Evolutionary conservation across 768 basidiomycete species (phyloP).

Genomic region (Dentipellis fragilis): DNA sequence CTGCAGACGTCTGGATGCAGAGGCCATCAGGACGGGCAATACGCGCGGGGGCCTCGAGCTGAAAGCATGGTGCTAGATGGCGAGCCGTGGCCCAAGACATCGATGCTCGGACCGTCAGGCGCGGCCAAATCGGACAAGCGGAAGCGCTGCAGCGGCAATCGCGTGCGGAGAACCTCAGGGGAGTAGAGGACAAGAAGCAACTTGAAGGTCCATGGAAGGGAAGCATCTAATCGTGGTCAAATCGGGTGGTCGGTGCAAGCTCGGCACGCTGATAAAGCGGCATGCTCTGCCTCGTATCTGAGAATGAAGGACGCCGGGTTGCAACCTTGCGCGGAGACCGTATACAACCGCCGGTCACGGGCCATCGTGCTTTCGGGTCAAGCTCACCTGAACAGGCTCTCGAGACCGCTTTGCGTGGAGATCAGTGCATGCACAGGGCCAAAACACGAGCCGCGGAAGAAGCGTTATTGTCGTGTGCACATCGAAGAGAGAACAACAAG

Average conservation of each 20-base stretch:
- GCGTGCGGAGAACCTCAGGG: background rate
- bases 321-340: too few relatives aligned
- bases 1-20: too few relatives aligned
- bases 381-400: too few relatives aligned
- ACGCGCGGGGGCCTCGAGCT: too few relatives aligned
- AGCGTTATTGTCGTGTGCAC: background rate
- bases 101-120: background rate
- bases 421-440: background rate
- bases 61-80: too few relatives aligned
- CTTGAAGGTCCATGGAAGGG: background rate
- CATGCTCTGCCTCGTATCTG: background rate
- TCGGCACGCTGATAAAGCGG: background rate
- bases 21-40: too few relatives aligned
- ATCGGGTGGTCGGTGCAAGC: background rate
- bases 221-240: background rate
- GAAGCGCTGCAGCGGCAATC: background rate
- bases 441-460: background rate
- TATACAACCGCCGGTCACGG: too few relatives aligned
- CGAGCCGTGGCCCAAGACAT: background rate
- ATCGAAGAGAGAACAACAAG: constrained; percentile 1
- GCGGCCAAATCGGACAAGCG: background rate
- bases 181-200: background rate
- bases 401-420: background rate
- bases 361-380: too few relatives aligned
- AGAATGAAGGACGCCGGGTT: too few relatives aligned